Percentiles rank a stretch among this genome's conserved stretches.
These are phyloP conservation scores for Daldinia bambusicola DNA, from an alignment of 495 filamentous ascomycete species.

Conservation along the genomic window DNA sequence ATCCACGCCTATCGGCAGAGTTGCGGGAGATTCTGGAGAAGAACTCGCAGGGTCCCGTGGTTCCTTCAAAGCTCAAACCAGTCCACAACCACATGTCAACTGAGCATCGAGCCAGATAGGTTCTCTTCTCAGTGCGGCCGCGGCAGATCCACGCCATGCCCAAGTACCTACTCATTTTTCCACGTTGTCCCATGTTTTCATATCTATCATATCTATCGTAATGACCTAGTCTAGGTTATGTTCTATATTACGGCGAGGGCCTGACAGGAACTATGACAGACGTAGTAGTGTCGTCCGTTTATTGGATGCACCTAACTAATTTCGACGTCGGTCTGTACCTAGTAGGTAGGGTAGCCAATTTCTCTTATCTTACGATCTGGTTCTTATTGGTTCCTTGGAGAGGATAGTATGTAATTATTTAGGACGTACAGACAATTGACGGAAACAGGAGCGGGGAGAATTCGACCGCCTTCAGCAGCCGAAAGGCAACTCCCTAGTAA, in stretches of 20 bases:
- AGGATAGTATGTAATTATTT: constrained; percentile 28
- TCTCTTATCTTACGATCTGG: constrained; percentile 35
- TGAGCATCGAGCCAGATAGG: constrained; percentile 27
- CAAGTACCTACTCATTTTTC: constrained; percentile 8
- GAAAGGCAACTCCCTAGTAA: neutral
- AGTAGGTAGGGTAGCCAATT: constrained; percentile 30
- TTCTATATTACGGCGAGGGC: constrained; percentile 17
- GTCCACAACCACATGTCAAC: constrained; percentile 22
- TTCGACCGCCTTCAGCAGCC: constrained; percentile 1
- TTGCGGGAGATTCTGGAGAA: constrained; percentile 15
- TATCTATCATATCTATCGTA: constrained; percentile 4
- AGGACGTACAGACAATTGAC: neutral
- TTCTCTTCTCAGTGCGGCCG: constrained; percentile 25
- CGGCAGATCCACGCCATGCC: constrained; percentile 33
- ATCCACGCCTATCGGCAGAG: constrained; percentile 24
- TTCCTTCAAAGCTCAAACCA: constrained; percentile 15
- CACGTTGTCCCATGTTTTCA: neutral
- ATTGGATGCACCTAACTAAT: constrained; percentile 27
- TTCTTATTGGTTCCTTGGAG: constrained; percentile 21
- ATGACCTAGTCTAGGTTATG: neutral
- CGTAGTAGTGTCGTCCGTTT: constrained; percentile 29
- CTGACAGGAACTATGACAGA: constrained; percentile 28
- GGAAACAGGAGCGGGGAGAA: constrained; percentile 19
- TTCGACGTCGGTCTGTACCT: constrained; percentile 30
- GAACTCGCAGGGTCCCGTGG: constrained; percentile 19